Evolutionary conservation across 768 basidiomycete species (phyloP).

Genomic region (Xerocomus brunneocitrinus): DNA sequence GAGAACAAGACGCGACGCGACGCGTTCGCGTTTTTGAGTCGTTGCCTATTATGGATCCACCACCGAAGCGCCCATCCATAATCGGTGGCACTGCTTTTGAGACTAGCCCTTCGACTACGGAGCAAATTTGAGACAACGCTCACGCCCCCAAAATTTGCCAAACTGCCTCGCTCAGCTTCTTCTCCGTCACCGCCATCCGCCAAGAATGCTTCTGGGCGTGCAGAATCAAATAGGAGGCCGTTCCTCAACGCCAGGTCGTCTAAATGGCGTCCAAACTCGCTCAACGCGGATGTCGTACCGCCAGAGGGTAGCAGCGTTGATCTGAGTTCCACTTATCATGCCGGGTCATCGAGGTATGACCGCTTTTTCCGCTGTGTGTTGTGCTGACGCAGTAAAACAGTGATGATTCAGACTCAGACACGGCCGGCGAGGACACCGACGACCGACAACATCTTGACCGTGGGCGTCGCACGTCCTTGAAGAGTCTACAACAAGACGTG

Average conservation of each 20-base stretch:
- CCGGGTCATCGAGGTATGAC: conserved; percentile 72
- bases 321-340: conserved; percentile 86
- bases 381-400: conserved; percentile 29
- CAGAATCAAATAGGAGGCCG: conserved; percentile 42
- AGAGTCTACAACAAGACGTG: conserved; percentile 25
- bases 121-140: neutral
- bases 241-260: conserved; percentile 26
- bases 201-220: conserved; percentile 47
- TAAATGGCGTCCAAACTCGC: conserved; percentile 25
- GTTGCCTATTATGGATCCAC: conserved; percentile 12
- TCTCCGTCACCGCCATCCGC: conserved; percentile 70
- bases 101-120: neutral
- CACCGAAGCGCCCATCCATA: neutral
- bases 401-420: conserved; percentile 47
- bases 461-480: conserved; percentile 39
- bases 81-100: conserved; percentile 7
- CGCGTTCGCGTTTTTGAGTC: conserved; percentile 11
- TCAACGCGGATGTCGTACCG: conserved; percentile 16
- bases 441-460: conserved; percentile 41
- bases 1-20: conserved; percentile 10
- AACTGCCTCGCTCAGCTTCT: conserved; percentile 75
- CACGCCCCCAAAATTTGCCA: conserved; percentile 32
- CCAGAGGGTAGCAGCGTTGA: conserved; percentile 41
- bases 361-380: neutral
- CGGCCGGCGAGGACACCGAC: conserved; percentile 58